phyloP scores from a whole-genome alignment of 2,329 filamentous ascomycete genomes.

The Mariannaea sp. region DNA sequence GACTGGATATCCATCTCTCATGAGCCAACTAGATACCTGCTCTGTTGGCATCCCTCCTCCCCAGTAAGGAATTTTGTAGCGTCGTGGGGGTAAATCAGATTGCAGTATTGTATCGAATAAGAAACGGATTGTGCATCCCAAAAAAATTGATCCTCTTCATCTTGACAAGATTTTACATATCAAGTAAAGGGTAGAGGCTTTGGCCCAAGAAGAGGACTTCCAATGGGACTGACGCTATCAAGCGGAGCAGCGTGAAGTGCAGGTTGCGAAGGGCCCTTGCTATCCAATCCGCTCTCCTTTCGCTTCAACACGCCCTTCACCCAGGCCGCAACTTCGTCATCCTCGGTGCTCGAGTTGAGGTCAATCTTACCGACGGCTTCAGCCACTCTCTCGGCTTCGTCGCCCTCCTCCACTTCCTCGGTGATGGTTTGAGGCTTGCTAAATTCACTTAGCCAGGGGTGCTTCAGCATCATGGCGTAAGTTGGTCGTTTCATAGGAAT shows the following conservation, averaged over 20 bases:
- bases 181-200: constrained; percentile 5
- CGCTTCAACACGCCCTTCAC: constrained; percentile 71
- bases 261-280: constrained; percentile 65
- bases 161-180: too few species aligned
- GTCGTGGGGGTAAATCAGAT: not conserved
- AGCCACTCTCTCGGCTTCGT: constrained; percentile 50
- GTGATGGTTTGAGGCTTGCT: constrained; percentile 76
- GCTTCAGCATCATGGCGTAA: constrained; percentile 85
- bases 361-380: constrained; percentile 52
- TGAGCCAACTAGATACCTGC: constrained; percentile 37
- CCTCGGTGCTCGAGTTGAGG: constrained; percentile 55
- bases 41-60: constrained; percentile 33
- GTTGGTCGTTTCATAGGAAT: constrained; percentile 90
- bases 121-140: not conserved
- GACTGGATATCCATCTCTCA: constrained; percentile 5
- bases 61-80: not conserved
- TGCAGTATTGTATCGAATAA: not conserved
- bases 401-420: constrained; percentile 70
- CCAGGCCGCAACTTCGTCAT: constrained; percentile 87
- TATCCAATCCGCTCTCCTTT: constrained; percentile 55
- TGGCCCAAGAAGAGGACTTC: constrained; percentile 44
- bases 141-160: not conserved
- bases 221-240: constrained; percentile 67
- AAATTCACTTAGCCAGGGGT: constrained; percentile 82
- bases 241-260: constrained; percentile 87